A percentile compares a stretch with the other conserved stretches of the same genome.
Evolutionary conservation across 1,284 basidiomycete species (phyloP).

Genomic region (Cystobasidiaceae sp.): DNA sequence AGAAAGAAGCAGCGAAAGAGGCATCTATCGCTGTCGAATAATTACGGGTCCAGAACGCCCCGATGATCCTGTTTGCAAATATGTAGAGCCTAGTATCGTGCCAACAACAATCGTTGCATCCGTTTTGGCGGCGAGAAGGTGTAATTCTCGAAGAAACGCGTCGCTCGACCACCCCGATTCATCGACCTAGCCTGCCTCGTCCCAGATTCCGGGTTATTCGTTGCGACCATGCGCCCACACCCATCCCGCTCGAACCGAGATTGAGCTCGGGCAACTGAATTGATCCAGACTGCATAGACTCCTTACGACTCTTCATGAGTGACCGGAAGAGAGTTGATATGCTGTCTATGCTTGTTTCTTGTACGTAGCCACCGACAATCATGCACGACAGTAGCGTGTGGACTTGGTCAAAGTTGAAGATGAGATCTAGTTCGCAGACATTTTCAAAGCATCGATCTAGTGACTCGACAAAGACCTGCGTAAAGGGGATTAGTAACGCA

Average conservation of each 20-base stretch:
- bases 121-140: neutral
- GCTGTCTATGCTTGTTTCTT: conserved; percentile 65
- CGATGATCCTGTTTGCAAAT: no score
- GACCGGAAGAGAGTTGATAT: conserved; percentile 37
- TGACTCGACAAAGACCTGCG: conserved; percentile 89
- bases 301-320: conserved; percentile 34
- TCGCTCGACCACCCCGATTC: no score
- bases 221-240: conserved; percentile 17
- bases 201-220: conserved; percentile 13
- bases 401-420: conserved; percentile 58
- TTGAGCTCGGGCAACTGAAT: conserved; percentile 22
- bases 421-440: conserved; percentile 96
- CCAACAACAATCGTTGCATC: neutral
- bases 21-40: neutral
- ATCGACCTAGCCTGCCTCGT: conserved; percentile 18
- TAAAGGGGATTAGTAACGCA: no score
- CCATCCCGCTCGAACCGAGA: neutral
- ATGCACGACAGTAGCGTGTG: conserved; percentile 92
- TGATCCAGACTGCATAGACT: conserved; percentile 18
- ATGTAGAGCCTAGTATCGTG: neutral
- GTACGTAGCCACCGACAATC: conserved; percentile 91
- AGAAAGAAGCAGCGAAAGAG: conserved; percentile 21
- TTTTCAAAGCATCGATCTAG: conserved; percentile 95
- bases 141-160: neutral
- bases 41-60: neutral